phyloP scores from a whole-genome alignment of 331 rosid species.

The Rhamnella rubrinervis region DNA sequence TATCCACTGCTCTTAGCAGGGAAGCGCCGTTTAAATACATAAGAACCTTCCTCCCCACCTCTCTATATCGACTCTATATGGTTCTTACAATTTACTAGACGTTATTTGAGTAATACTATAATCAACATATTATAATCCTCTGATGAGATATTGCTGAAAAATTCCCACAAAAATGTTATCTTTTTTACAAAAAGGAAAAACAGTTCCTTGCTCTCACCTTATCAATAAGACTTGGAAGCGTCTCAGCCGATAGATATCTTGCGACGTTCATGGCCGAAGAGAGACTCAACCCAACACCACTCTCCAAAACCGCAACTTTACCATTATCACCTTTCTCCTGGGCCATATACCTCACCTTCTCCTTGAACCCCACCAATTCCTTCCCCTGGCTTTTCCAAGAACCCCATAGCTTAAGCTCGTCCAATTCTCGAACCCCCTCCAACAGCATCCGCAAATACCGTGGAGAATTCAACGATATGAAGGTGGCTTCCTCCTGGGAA shows the following conservation, averaged over 20 bases:
- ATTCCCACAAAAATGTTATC: no score
- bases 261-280: slow-evolving; percentile 81
- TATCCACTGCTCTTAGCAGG: no score
- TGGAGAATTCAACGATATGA: slow-evolving; percentile 49
- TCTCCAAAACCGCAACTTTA: slow-evolving; percentile 75
- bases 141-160: no score
- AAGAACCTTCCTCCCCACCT: no score
- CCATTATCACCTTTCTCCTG: slow-evolving; percentile 68
- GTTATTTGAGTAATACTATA: no score
- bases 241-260: slow-evolving; percentile 52
- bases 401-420: slow-evolving; percentile 55
- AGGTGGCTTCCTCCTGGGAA: slow-evolving; percentile 48
- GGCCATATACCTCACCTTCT: slow-evolving; percentile 58
- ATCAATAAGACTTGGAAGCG: slow-evolving; percentile 54
- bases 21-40: no score
- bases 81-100: no score
- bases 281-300: slow-evolving; percentile 59
- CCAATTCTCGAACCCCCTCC: slow-evolving; percentile 72
- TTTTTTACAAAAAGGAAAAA: not conserved
- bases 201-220: slow-evolving; percentile 31
- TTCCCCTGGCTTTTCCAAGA: slow-evolving; percentile 15
- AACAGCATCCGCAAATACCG: slow-evolving; percentile 62
- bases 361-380: slow-evolving; percentile 36
- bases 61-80: no score
- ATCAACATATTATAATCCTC: no score